Evolutionary conservation across 495 filamentous ascomycete species (phyloP).

Genomic region (Choiromyces venosus): DNA sequence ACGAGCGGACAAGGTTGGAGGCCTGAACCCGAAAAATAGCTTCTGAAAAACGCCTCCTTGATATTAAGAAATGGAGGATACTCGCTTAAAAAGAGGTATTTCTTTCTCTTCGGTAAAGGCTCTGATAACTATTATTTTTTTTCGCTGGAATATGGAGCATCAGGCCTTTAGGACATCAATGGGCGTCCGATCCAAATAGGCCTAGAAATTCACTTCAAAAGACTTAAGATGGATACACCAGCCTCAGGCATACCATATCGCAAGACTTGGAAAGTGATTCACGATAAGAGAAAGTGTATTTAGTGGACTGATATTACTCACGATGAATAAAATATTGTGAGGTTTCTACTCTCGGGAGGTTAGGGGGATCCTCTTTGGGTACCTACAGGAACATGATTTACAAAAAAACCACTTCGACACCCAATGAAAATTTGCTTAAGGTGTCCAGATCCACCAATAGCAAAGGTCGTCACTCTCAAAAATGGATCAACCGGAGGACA

Average conservation of each 20-base stretch:
- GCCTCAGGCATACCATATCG: background rate
- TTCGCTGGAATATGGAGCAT: background rate
- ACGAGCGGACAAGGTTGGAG: background rate
- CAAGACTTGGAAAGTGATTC: background rate
- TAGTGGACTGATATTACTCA: too few species aligned
- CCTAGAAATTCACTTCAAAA: background rate
- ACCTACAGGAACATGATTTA: background rate
- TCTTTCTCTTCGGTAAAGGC: background rate
- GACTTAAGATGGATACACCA: background rate
- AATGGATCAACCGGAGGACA: background rate
- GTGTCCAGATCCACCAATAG: background rate
- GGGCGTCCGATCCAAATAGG: background rate
- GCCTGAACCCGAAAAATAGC: background rate
- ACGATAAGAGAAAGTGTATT: background rate
- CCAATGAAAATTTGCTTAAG: background rate
- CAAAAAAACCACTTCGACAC: background rate
- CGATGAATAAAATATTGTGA: too few species aligned
- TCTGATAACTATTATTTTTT: background rate
- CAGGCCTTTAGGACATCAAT: background rate
- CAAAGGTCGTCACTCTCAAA: background rate
- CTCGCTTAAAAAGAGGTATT: background rate
- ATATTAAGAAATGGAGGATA: background rate
- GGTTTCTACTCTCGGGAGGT: background rate
- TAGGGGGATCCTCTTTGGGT: background rate
- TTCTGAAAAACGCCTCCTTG: background rate